Evolutionary conservation across 164 flowering plant species (phyloP), one percentile per base, ranked within the genome.

Genomic region (Euptelea pleiosperma): DNA sequence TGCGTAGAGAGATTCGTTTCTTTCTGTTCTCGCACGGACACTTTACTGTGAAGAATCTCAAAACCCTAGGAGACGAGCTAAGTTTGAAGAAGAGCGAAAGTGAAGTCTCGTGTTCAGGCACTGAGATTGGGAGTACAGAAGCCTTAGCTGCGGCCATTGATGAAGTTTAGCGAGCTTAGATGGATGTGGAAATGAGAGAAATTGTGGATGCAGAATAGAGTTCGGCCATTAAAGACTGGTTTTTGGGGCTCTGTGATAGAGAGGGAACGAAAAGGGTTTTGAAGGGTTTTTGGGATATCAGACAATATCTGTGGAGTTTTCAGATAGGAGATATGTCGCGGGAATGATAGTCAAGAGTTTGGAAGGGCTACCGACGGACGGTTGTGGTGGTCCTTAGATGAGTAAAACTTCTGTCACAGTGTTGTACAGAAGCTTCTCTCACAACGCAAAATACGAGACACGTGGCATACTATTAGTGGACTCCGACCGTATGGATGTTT

Each of bases 121-220:
- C 21, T 28, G 51, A 45, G 15, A 52, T 24, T 21, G 70, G 55
- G 36, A 63, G 33, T 15, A 51, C 18, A 49, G 45, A 61, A 53
- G 70, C 45, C 54, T 14, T 44, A 29, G 46, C 14, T 21, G 36
- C 18, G 31, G 61, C 58, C 68, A 74, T 75, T 33, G 19, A 10
- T 8, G 50, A 34, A 6, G 19, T 11, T 61, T 19, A n/a, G 14
- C 30, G 48, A 15, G 12, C 10, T 42, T 42, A 11, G 3, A 21
- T 2, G 11, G 36, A n/a, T 8, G 14, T 30, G 48, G n/a, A 28
- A 19, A 14, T 9, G 4, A 12, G 26, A n/a, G 3, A 11, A n/a
- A 52, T 6, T 16, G 16, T 3, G 28, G 1, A 0, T 1, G 12
- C 16, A 21, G 5, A 26, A 18, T 2, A 39, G 47, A 21, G 14